Conservation (phyloP, 331 rosid species). For the Rhamnella rubrinervis region DNA sequence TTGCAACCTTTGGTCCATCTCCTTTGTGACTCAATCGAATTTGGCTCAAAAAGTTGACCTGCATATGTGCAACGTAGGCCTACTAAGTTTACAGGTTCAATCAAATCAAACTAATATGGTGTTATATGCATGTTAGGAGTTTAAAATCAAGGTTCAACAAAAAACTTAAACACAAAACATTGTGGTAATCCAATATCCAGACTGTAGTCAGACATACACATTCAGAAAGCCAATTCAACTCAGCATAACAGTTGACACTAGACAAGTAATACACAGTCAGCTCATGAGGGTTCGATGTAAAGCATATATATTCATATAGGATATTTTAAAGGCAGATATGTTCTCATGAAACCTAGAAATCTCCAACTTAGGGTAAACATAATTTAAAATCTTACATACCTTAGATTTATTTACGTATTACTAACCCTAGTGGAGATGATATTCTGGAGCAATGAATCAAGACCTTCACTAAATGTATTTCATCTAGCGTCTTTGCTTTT, state of each 20-base stretch:
- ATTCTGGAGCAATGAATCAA: too few species aligned
- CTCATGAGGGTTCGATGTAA: too few species aligned
- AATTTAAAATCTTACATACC: too few species aligned
- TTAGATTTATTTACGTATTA: too few species aligned
- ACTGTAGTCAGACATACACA: background rate
- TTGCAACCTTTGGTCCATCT: conserved; percentile 95
- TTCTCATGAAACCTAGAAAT: too few species aligned
- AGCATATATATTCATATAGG: too few species aligned
- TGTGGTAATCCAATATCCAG: background rate
- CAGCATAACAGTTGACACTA: background rate
- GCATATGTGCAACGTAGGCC: conserved; percentile 23
- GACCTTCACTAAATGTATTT: too few species aligned
- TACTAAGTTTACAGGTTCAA: conserved; percentile 9
- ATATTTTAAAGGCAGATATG: too few species aligned
- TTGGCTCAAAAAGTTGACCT: conserved; percentile 95
- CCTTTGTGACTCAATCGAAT: conserved; percentile 70
- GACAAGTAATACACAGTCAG: too few species aligned
- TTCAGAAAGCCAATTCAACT: background rate
- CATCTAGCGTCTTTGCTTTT: too few species aligned
- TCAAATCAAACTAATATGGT: conserved; percentile 17
- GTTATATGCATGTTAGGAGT: background rate
- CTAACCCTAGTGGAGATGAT: too few species aligned
- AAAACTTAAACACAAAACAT: background rate
- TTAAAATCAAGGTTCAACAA: background rate
- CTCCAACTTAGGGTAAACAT: too few species aligned